These are phyloP conservation scores for Spencermartinsiella ligniputridi DNA, from an alignment of 1,139 yeast species.

Conservation along the genomic window DNA sequence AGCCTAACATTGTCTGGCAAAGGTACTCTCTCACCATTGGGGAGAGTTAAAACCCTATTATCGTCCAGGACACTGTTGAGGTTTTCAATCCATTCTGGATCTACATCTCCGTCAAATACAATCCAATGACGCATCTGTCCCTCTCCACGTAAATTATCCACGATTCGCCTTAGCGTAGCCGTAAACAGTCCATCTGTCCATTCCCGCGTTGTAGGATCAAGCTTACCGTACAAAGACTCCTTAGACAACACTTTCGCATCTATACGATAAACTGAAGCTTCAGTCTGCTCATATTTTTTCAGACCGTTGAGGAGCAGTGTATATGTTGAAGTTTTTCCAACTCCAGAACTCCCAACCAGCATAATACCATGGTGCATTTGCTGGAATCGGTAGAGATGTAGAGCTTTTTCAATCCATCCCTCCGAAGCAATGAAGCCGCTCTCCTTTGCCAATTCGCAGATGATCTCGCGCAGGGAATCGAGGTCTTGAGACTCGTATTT, in stretches of 20 bases:
- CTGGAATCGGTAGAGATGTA: constrained; percentile 61
- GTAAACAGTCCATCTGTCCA: constrained; percentile 93
- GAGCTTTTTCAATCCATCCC: constrained; percentile 51
- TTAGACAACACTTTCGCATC: constrained; percentile 77
- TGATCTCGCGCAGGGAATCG: constrained; percentile 16
- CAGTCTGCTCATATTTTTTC: constrained; percentile 36
- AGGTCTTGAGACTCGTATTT: constrained; percentile 20
- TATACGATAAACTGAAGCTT: constrained; percentile 44
- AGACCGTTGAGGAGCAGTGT: constrained; percentile 47
- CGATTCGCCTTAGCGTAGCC: constrained; percentile 55
- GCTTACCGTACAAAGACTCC: constrained; percentile 60
- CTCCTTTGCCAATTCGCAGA: constrained; percentile 25
- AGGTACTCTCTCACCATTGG: constrained; percentile 80
- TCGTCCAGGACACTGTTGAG: constrained; percentile 90
- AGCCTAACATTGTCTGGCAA: constrained; percentile 62
- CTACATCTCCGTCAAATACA: constrained; percentile 88
- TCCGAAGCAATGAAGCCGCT: constrained; percentile 32
- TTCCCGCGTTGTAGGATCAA: constrained; percentile 77
- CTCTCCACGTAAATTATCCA: constrained; percentile 59
- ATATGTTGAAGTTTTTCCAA: constrained; percentile 66
- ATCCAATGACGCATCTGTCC: constrained; percentile 61
- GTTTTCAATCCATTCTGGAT: constrained; percentile 92
- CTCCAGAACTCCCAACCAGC: constrained; percentile 71
- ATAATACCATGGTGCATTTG: constrained; percentile 75
- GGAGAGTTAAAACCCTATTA: constrained; percentile 72